phyloP scores from a whole-genome alignment of 1,284 basidiomycete genomes.

The Cryptococcus deneoformans region DNA sequence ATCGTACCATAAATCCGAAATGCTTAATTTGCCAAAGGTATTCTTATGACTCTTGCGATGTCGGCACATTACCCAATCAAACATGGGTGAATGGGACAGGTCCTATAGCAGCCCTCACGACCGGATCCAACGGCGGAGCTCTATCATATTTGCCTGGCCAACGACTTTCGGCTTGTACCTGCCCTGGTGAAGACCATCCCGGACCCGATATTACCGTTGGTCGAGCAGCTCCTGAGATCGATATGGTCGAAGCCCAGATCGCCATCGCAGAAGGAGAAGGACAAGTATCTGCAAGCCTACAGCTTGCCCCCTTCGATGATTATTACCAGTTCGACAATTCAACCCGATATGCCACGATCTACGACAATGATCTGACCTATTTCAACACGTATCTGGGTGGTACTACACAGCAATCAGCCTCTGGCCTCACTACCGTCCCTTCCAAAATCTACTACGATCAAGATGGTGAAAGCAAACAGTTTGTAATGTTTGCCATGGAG shows the following conservation, averaged over 20 bases:
- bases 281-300: conserved; percentile 27
- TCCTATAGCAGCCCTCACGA: conserved; percentile 43
- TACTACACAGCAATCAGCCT: conserved; percentile 72
- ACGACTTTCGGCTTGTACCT: conserved; percentile 51
- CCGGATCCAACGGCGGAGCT: conserved; percentile 31
- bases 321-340: conserved; percentile 61
- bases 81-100: conserved; percentile 46
- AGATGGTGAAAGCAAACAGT: neutral
- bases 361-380: conserved; percentile 54
- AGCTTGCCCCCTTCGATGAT: conserved; percentile 55
- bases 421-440: conserved; percentile 48
- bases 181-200: conserved; percentile 61
- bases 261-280: conserved; percentile 14
- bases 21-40: conserved; percentile 12
- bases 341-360: conserved; percentile 42
- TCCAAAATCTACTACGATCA: conserved; percentile 56
- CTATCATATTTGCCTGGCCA: conserved; percentile 28
- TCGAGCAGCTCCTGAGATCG: conserved; percentile 63
- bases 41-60: conserved; percentile 44
- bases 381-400: conserved; percentile 74
- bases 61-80: conserved; percentile 48
- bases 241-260: conserved; percentile 61
- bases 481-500: conserved; percentile 56
- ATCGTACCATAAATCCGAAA: no score
- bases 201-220: conserved; percentile 58